Percentiles rank a stretch among this genome's conserved stretches.
Conservation (phyloP, 1,284 basidiomycete genomes). For the Fistulinella staudtii region DNA sequence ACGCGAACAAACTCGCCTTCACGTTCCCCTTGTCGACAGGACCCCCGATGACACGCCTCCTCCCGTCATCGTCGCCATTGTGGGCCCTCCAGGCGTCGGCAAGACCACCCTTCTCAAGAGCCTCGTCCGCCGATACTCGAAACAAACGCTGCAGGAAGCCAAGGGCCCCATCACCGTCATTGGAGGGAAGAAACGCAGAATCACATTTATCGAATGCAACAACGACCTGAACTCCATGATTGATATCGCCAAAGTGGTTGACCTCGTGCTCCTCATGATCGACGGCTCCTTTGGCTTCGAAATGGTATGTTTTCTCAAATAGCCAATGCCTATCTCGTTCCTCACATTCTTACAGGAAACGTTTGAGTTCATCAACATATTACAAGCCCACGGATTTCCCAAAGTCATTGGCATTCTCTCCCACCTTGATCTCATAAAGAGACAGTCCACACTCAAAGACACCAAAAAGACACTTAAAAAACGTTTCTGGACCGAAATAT, state of each 20-base stretch:
- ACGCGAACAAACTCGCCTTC: slow-evolving; percentile 89
- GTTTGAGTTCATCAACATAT: slow-evolving; percentile 96
- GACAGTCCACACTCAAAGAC: slow-evolving; percentile 78
- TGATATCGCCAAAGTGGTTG: slow-evolving; percentile 95
- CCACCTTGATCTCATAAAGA: slow-evolving; percentile 97
- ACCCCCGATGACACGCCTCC: slow-evolving; percentile 92
- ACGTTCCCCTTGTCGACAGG: slow-evolving; percentile 94
- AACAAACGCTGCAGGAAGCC: slow-evolving; percentile 88
- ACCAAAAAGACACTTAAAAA: slow-evolving; percentile 97
- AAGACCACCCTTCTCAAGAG: slow-evolving; percentile 95
- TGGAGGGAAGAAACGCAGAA: slow-evolving; percentile 83
- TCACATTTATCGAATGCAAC: slow-evolving; percentile 97
- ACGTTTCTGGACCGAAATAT: slow-evolving; percentile 99
- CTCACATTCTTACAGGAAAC: slow-evolving; percentile 68
- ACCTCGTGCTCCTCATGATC: slow-evolving; percentile 95
- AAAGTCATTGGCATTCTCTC: slow-evolving; percentile 97
- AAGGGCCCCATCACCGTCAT: slow-evolving; percentile 97
- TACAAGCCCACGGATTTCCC: slow-evolving; percentile 96
- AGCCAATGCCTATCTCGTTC: accelerated
- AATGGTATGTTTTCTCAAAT: slow-evolving; percentile 63
- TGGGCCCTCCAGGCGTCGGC: slow-evolving; percentile 95
- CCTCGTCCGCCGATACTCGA: slow-evolving; percentile 90
- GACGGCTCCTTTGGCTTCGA: slow-evolving; percentile 98
- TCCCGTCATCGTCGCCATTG: slow-evolving; percentile 94
- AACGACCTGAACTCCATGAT: slow-evolving; percentile 99